Evolutionary conservation across 2,329 filamentous ascomycete genomes (phyloP), one percentile per base, ranked within the genome.

Genomic region (Aciculosporium take): DNA sequence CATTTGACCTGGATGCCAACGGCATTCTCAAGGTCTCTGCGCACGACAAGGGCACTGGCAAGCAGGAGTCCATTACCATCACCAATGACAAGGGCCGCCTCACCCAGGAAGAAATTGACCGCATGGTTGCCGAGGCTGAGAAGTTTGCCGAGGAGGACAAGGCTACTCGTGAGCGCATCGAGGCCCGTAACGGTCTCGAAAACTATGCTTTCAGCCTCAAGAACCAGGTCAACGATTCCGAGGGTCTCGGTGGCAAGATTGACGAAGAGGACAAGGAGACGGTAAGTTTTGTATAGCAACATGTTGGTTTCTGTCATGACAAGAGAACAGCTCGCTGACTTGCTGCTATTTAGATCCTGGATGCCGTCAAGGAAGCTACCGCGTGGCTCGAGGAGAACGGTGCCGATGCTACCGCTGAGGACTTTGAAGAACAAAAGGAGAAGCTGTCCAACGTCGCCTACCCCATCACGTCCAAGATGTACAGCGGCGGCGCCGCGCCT

Each of bases 361-460:
- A 95, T 52, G 91, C 91, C 49, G 79, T 98, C 69, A 96, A 96
- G 83, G 91, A 98, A 72, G 72, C 86, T 49, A 81, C 81, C 55
- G 88, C 95, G 64, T 98, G 91, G 91, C 81, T 98, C 46, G 88
- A 95, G 55, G 86, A 94, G 76, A 93, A 95, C 68, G 84, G 77
- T 51, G 78, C 81, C 51, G 81, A 82, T 40, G 91, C 91, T 49
- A 77, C 72, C 52, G 74, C 86, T 45, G 89, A 95, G 71, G 91
- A 96, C 72, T 95, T 96, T 56, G 88, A 95, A 67, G 91, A 98
- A 78, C 89, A 96, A 74, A 94, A 93, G 75, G 89, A 98, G 83
- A 95, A 95, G 77, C 77, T 98, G 53, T 93, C 84, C 56, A 83
- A 84, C 64, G 84, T 95, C 50, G 91, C 91, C 41, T 95, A 96